Percentiles rank a stretch among this genome's conserved stretches.
phyloP scores from a whole-genome alignment of 2,329 filamentous ascomycete species.

The Diaporthe destruens region DNA sequence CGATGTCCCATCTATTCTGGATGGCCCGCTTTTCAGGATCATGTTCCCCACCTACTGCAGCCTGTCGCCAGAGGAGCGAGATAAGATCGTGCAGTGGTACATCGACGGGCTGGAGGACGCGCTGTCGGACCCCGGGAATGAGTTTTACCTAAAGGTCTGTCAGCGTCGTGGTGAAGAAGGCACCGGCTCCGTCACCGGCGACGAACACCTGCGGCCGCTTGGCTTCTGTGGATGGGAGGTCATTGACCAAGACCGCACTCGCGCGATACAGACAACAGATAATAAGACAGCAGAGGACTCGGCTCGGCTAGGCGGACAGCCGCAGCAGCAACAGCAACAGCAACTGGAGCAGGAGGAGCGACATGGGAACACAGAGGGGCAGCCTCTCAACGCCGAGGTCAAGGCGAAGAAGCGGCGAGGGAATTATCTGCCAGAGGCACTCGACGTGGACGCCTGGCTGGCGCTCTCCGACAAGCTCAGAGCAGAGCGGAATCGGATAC shows the following conservation, averaged over 20 bases:
- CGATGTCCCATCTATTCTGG: slow-evolving; percentile 1
- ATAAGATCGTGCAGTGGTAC: slow-evolving; percentile 11
- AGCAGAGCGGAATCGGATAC: not conserved
- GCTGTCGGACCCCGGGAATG: not conserved
- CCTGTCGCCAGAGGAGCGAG: slow-evolving; percentile 5
- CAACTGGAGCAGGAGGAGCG: not conserved
- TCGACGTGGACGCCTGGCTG: slow-evolving; percentile 11
- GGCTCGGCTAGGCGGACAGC: not conserved
- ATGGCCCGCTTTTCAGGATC: slow-evolving; percentile 9
- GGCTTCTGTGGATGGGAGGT: slow-evolving; percentile 21
- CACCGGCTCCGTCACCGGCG: not conserved
- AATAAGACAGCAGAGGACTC: not conserved
- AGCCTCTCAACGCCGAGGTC: not conserved
- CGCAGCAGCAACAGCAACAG: not conserved
- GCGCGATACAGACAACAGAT: not conserved
- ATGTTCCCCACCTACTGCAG: slow-evolving; percentile 7
- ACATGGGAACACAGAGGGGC: not conserved
- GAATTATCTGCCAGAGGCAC: not conserved
- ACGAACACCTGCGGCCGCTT: not conserved
- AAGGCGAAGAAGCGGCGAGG: slow-evolving; percentile 2
- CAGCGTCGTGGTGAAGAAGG: not conserved
- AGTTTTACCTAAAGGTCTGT: not conserved
- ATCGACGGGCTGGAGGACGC: slow-evolving; percentile 2
- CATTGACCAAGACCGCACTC: not conserved
- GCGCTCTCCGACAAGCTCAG: slow-evolving; percentile 4